Base-by-base conservation (phyloP, 73 alveolate genomes). In the Paramecium sexaurelia region DNA sequence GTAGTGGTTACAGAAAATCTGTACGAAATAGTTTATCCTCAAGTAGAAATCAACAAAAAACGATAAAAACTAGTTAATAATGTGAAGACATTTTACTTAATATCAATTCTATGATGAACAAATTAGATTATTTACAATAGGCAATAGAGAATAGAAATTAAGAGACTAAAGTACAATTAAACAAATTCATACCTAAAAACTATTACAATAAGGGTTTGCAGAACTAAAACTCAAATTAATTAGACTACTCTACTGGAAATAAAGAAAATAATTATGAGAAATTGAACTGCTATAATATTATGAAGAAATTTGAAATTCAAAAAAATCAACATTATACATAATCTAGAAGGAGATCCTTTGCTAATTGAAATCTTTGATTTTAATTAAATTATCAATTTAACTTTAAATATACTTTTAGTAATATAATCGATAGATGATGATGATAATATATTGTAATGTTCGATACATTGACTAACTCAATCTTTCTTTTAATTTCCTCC, bases 1-100 rank as follows among this genome's bases (percentile, higher is more conserved):
- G 83, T 8, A 61, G 83, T 61, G 83, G 83, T 29, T 61, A 61
- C 43, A 61, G 43, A 11, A 61, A 32, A 61, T 61, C 83, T 22
- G 47, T 61, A 26, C 20, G 83, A 29, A 32, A 9, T 6, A 61
- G 83, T 61, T 61, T 61, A 51, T 51, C 67, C 17, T 51, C 67
- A 3, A 51, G 67, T 51, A 5, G 67, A 51, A 51, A 51, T 51
- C 67, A 51, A 51, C 7, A 26, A 61, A 29, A 32, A 13, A 61
- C 20, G 83, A 61, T 26, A 19, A 61, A 61, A 61, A 1, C 83
- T 26, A 32, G 83, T 29, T 29, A 61, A 61, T 32, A 61, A 29
- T 61, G 43, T 61, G 83, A 26, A 29, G 83, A 61, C 20, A 61
- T 61, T 6, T 32, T 61, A 29, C 47, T 29, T 26, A 26, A 61